Conservation (phyloP, 2,329 filamentous ascomycete species). For the Fusarium haematococcum region DNA sequence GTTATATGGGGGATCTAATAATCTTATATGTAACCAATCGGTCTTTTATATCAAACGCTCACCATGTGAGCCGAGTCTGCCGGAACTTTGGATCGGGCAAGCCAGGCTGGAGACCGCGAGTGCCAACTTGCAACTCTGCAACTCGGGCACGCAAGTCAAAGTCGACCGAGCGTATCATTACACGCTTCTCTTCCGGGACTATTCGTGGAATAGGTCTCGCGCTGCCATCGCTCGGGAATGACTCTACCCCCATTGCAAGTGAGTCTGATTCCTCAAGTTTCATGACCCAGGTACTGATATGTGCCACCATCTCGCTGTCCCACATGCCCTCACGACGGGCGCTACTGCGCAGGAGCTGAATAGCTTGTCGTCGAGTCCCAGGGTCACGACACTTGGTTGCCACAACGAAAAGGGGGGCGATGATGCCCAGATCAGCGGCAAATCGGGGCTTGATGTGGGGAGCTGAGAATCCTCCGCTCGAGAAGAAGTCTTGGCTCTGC, state of each 20-base stretch:
- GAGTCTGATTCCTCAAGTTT: constrained; percentile 63
- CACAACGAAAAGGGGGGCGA: constrained; percentile 74
- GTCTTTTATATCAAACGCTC: constrained; percentile 3
- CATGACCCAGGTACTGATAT: constrained; percentile 67
- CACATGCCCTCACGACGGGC: constrained; percentile 76
- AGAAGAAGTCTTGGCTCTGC: constrained; percentile 49
- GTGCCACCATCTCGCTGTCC: constrained; percentile 71
- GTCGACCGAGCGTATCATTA: constrained; percentile 68
- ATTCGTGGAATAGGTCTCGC: constrained; percentile 29
- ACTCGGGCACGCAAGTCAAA: constrained; percentile 66
- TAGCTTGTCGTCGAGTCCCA: constrained; percentile 67
- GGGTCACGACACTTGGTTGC: constrained; percentile 74
- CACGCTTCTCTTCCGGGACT: constrained; percentile 65
- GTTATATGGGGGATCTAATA: not conserved
- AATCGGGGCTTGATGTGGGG: constrained; percentile 72
- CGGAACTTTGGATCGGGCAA: constrained; percentile 60
- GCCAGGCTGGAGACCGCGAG: constrained; percentile 61
- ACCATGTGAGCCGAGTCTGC: constrained; percentile 63
- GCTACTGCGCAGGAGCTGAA: constrained; percentile 69
- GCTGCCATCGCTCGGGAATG: constrained; percentile 8
- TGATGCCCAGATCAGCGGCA: constrained; percentile 72
- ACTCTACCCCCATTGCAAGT: constrained; percentile 42
- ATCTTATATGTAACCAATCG: not conserved
- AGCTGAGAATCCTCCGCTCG: constrained; percentile 56
- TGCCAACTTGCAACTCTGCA: constrained; percentile 66